Evolutionary conservation across 2,329 filamentous ascomycete species (phyloP), one percentile per base, ranked within the genome.

Genomic region (Chaetomium olivaceum): DNA sequence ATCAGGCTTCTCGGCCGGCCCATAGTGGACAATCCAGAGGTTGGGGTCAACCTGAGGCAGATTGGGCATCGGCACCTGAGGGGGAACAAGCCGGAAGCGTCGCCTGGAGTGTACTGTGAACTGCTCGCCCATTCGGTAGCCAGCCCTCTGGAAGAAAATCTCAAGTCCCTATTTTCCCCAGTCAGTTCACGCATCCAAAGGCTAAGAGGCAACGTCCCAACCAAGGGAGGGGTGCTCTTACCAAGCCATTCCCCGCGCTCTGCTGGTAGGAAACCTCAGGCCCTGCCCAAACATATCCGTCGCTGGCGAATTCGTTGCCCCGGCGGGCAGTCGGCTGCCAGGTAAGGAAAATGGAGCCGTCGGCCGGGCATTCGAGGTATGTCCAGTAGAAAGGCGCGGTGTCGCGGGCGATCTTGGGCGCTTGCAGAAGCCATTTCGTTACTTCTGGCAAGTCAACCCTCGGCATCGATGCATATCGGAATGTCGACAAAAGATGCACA

Each of bases 11-110:
- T 95, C 90, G 8, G 91, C 85, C 64, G 89, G 89, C 43, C 90
- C 89, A 77, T 97, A 98, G 79, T 97, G 93, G 33, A 97, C 87
- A 62, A 99, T 88, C 90, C 93, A 98, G 19, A 98, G 83, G 66
- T 89, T 90, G 29, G 91, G 87, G 75, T 98, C 93, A 57, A 90
- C 85, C 67, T 87, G 86, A 16, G 90, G 87, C 52, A 87, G 83
- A 71, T 88, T 90, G 33, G 89, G 87, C 61, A 89, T 88, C 0
- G 89, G 87, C n/a, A 82, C 82, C 72, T 89, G 91, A 16, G 85
- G 80, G n/a, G 89, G 87, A 50, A 91, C 81, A 50, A 99, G 86
- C 69, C 94, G 92, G 79, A 96, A 98, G 69, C 94, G 90, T 72
- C 90, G 89, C 72, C 94, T 89, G 60, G 90, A 87, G 76, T 96